These are phyloP conservation scores for Phytophthora pistaciae DNA, from an alignment of 352 stramenopile genomes.

Conservation along the genomic window DNA sequence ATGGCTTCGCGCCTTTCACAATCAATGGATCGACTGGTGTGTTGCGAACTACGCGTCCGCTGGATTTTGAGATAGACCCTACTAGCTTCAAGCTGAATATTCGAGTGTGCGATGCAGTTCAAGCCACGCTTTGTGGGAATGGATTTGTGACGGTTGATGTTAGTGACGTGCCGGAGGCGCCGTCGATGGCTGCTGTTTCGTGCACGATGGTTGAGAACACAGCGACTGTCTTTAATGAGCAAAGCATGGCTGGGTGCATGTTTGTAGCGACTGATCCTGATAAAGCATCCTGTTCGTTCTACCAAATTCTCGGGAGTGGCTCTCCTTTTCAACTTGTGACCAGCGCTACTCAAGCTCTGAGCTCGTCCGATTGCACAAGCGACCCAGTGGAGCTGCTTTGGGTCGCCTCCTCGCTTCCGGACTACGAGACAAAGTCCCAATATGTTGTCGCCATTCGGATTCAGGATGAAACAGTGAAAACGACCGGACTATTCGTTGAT, in stretches of 20 bases:
- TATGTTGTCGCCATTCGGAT: constrained; percentile 43
- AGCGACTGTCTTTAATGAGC: constrained; percentile 24
- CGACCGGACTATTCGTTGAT: constrained; percentile 35
- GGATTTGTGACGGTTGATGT: constrained; percentile 43
- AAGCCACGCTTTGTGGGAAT: constrained; percentile 45
- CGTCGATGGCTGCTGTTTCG: constrained; percentile 32
- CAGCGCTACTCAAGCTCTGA: constrained; percentile 1
- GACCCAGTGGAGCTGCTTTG: constrained; percentile 20
- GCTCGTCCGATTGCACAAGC: constrained; percentile 14
- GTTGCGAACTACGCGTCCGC: constrained; percentile 42
- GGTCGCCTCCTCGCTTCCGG: constrained; percentile 17
- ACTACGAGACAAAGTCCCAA: constrained; percentile 49
- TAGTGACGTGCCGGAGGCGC: constrained; percentile 46
- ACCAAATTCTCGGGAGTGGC: constrained; percentile 38
- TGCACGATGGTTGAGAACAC: constrained; percentile 65
- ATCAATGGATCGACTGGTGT: constrained; percentile 27
- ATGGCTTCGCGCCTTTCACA: constrained; percentile 33
- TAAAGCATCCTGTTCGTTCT: constrained; percentile 52
- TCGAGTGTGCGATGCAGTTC: constrained; percentile 50
- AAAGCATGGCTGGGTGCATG: constrained; percentile 31
- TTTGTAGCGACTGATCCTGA: constrained; percentile 57
- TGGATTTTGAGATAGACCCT: constrained; percentile 61
- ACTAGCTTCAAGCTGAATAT: constrained; percentile 45
- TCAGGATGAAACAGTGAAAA: constrained; percentile 44
- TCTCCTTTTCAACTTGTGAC: constrained; percentile 16